Conservation (phyloP, 164 flowering plant genomes). For the Paratinospora sagittata region DNA sequence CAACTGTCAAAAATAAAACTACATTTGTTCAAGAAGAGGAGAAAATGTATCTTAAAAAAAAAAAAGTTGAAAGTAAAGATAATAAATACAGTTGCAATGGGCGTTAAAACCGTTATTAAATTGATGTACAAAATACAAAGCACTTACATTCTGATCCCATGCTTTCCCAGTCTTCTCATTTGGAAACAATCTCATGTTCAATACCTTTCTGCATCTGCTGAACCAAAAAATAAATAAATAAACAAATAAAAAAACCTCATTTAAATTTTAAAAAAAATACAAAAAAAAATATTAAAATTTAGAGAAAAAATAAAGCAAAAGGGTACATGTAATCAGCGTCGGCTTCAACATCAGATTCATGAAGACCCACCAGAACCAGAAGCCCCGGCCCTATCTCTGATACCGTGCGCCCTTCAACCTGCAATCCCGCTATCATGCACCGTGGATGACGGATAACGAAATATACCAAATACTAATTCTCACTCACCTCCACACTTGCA, state of each 20-base stretch:
- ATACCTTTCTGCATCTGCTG: constrained; percentile 81
- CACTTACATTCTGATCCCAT: constrained; percentile 77
- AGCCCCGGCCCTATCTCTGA: constrained; percentile 93
- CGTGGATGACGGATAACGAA: not conserved
- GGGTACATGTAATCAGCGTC: constrained; percentile 81
- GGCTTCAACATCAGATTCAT: constrained; percentile 65
- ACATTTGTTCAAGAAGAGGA: too few species aligned
- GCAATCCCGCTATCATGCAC: constrained; percentile 19
- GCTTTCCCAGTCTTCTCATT: constrained; percentile 65
- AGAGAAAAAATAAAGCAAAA: not conserved
- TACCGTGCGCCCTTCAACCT: constrained; percentile 77
- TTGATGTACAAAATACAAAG: too few species aligned
- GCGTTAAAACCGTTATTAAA: not conserved
- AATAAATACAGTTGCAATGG: constrained; percentile 1
- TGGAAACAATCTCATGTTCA: constrained; percentile 88
- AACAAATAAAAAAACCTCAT: not conserved
- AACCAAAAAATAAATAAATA: not conserved
- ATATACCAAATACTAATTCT: not conserved
- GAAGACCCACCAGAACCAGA: constrained; percentile 79
- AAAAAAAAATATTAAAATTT: not conserved
- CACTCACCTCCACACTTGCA: constrained; percentile 78
- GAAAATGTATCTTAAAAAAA: too few species aligned
- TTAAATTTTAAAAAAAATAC: not conserved
- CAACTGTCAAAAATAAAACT: too few species aligned
- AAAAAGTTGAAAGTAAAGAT: too few species aligned